Percentiles rank a stretch among this genome's conserved stretches.
Evolutionary conservation across 768 basidiomycete species (phyloP).

Genomic region (Ramaria sp.): DNA sequence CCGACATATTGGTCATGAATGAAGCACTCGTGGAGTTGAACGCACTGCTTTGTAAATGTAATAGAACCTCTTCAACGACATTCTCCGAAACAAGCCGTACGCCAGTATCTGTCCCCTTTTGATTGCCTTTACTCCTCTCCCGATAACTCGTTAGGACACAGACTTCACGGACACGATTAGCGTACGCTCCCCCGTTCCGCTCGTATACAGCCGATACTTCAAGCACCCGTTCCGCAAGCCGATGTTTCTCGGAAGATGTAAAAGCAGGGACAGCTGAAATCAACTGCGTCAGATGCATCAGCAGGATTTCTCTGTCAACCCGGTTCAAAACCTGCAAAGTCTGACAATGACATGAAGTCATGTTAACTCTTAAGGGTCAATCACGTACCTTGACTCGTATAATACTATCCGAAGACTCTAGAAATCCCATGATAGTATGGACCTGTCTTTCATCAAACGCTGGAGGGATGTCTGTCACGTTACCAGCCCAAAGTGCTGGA

Average conservation of each 20-base stretch:
- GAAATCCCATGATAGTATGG: slow-evolving; percentile 53
- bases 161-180: slow-evolving; percentile 43
- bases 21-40: slow-evolving; percentile 6
- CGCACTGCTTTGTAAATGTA: slow-evolving; percentile 39
- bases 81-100: slow-evolving; percentile 37
- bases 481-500: slow-evolving; percentile 56
- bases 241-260: not conserved
- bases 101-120: slow-evolving; percentile 17
- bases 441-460: slow-evolving; percentile 66
- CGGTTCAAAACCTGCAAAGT: slow-evolving; percentile 45
- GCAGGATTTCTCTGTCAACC: slow-evolving; percentile 50
- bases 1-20: not conserved
- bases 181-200: slow-evolving; percentile 26
- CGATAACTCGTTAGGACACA: slow-evolving; percentile 17
- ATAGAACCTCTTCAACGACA: slow-evolving; percentile 45
- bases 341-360: slow-evolving; percentile 31
- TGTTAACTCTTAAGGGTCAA: not conserved
- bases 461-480: slow-evolving; percentile 29
- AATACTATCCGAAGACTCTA: slow-evolving; percentile 46
- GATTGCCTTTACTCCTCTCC: slow-evolving; percentile 24
- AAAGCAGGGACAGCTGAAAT: slow-evolving; percentile 26
- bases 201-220: slow-evolving; percentile 22
- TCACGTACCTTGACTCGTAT: slow-evolving; percentile 49
- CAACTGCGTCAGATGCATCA: slow-evolving; percentile 38
- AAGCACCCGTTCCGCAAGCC: not conserved